Evolutionary conservation across 805 yeast species (phyloP), one percentile per base, ranked within the genome.

Genomic region (Candida maesae): DNA sequence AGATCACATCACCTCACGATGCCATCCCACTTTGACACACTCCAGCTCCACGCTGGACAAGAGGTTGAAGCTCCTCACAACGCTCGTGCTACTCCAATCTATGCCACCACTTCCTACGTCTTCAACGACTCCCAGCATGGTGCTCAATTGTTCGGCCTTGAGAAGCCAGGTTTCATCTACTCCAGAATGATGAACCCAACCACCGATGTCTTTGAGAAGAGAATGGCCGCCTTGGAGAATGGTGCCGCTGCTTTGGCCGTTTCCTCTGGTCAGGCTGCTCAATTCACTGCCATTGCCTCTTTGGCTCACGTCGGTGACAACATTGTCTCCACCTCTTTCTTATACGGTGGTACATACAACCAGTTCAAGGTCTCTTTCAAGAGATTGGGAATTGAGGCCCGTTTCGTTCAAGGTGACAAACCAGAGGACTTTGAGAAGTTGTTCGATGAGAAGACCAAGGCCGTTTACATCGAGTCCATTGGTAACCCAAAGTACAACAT

Each of bases 261-360:
- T 19, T 65, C 95, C 17, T 89, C 97, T n/a, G 99, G 99, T 47
- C 96, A 90, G 68, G 91, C 97, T 40, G 97, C 98, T 20, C 96
- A 90, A 64, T 78, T 88, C 51, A 60, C 84, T 44, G 95, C 96
- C 16, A 71, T 89, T 61, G 74, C 85, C 26, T 87, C 87, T 42
- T 73, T 89, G 53, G 95, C 96, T 28, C 88, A 84, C 52, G 64
- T 78, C 41, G 98, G 98, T 55, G 95, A 88, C 61, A 93, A 93
- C 68, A 76, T 91, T 52, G 78, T 91, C 41, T 81, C 96, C 23
- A 82, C 96, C 18, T 77, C 95, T 6, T 87, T 61, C 70, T 71
- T 91, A 47, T 91, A 93, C 61, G 99, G 99, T 52, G 99, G 99
- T 57, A 90, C 97, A 44, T 89, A 83, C 70, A 91, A 91, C 64